Percentiles rank a stretch among this genome's conserved stretches.
These are phyloP conservation scores for Myxozyma udenii DNA, from an alignment of 805 yeast species.

Conservation along the genomic window DNA sequence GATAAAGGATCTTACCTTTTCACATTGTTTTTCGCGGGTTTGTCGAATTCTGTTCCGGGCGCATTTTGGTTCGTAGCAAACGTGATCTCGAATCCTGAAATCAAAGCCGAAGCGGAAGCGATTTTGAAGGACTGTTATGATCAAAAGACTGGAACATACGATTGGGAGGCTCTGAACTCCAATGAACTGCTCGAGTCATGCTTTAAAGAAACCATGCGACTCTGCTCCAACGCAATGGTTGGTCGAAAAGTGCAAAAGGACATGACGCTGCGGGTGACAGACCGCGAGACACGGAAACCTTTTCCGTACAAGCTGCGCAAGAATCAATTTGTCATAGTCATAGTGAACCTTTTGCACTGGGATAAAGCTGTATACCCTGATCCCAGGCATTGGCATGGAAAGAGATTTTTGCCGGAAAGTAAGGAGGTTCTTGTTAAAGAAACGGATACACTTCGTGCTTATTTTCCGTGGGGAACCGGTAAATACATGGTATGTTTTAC, in stretches of 20 bases:
- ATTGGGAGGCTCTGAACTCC: slow-evolving; percentile 13
- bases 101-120: slow-evolving; percentile 5
- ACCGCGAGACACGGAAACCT: not conserved
- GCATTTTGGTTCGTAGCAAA: slow-evolving; percentile 21
- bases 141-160: slow-evolving; percentile 7
- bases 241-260: slow-evolving; percentile 19
- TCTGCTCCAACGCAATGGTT: slow-evolving; percentile 9
- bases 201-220: slow-evolving; percentile 22
- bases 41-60: slow-evolving; percentile 21
- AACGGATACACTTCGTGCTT: slow-evolving; percentile 13
- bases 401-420: slow-evolving; percentile 15
- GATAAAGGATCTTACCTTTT: slow-evolving; percentile 21
- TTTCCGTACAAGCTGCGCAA: not conserved
- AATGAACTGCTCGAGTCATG: slow-evolving; percentile 17
- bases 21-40: slow-evolving; percentile 21
- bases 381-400: slow-evolving; percentile 18
- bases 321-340: slow-evolving; percentile 8
- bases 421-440: slow-evolving; percentile 5
- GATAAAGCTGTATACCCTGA: slow-evolving; percentile 25
- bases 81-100: slow-evolving; percentile 7
- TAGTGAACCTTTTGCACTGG: slow-evolving; percentile 18
- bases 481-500: slow-evolving; percentile 8
- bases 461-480: slow-evolving; percentile 27
- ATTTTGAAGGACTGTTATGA: slow-evolving; percentile 12
- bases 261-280: slow-evolving; percentile 4